These are phyloP conservation scores for Aspergillus ochraceus DNA, from an alignment of 2,329 filamentous ascomycete species.

Conservation along the genomic window DNA sequence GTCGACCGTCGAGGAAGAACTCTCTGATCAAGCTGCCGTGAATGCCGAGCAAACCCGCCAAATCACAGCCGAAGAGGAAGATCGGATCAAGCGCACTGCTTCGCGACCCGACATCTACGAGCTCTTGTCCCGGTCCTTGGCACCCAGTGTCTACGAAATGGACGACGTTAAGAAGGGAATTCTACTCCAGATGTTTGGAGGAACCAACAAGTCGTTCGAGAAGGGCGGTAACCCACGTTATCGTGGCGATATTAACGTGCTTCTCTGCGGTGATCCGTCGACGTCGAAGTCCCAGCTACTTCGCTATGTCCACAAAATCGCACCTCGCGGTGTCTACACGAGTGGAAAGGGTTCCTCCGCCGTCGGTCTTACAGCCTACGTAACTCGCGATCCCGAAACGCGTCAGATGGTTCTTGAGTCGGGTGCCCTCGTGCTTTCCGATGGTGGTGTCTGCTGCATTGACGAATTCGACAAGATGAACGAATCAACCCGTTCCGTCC, in stretches of 20 bases:
- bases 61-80: slow-evolving; percentile 81
- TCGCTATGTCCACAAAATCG: slow-evolving; percentile 95
- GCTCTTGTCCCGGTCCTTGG: slow-evolving; percentile 82
- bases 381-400: slow-evolving; percentile 72
- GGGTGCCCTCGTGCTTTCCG: slow-evolving; percentile 70
- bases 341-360: slow-evolving; percentile 75
- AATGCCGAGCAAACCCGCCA: slow-evolving; percentile 81
- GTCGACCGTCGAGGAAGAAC: slow-evolving; percentile 81
- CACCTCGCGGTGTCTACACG: slow-evolving; percentile 79
- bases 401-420: slow-evolving; percentile 73
- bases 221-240: slow-evolving; percentile 96
- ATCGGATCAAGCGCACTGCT: slow-evolving; percentile 80
- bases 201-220: slow-evolving; percentile 96
- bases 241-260: slow-evolving; percentile 93
- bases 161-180: slow-evolving; percentile 99
- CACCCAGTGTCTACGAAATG: slow-evolving; percentile 95
- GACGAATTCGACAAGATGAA: slow-evolving; percentile 82
- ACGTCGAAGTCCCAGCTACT: slow-evolving; percentile 95
- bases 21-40: slow-evolving; percentile 69
- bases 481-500: slow-evolving; percentile 69
- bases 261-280: slow-evolving; percentile 95
- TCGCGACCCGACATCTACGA: slow-evolving; percentile 87
- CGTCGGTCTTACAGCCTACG: slow-evolving; percentile 75
- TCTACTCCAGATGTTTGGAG: slow-evolving; percentile 90
- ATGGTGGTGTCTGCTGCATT: slow-evolving; percentile 75